phyloP scores from a whole-genome alignment of 208 protist species.

The Borovskyia barvae region DNA sequence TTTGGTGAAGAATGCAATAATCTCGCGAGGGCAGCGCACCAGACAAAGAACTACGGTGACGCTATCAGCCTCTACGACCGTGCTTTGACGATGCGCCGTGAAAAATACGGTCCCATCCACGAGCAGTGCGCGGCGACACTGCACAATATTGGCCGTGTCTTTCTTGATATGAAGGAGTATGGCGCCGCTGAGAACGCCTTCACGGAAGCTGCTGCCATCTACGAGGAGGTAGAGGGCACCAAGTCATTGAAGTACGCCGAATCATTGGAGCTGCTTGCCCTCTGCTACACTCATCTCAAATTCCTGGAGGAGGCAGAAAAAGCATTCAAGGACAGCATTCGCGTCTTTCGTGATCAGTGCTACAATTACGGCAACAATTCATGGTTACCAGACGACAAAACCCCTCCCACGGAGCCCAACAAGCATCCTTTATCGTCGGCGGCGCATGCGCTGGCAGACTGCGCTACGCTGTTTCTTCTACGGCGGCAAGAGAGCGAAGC shows the following conservation, averaged over 20 bases:
- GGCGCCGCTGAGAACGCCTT: constrained; percentile 87
- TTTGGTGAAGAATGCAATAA: constrained; percentile 87
- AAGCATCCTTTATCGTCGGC: constrained; percentile 78
- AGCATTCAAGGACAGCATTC: constrained; percentile 88
- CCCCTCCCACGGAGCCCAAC: constrained; percentile 62
- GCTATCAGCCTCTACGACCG: constrained; percentile 87
- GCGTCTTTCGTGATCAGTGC: constrained; percentile 72
- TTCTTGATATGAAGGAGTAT: constrained; percentile 90
- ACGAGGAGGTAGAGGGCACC: constrained; percentile 75
- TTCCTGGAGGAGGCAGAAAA: constrained; percentile 90
- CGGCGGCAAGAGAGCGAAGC: constrained; percentile 64
- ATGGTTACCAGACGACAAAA: constrained; percentile 66
- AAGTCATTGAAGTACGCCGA: constrained; percentile 80
- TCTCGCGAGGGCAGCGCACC: constrained; percentile 76
- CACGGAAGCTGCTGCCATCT: constrained; percentile 87
- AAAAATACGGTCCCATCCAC: constrained; percentile 85
- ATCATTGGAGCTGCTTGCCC: constrained; percentile 77
- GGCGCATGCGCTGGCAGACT: constrained; percentile 85
- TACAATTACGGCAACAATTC: constrained; percentile 81
- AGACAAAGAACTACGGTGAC: constrained; percentile 89
- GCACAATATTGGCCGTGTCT: constrained; percentile 86
- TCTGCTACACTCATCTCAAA: constrained; percentile 81
- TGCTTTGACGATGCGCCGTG: constrained; percentile 72
- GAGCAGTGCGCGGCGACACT: constrained; percentile 79
- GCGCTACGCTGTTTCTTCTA: constrained; percentile 77